Evolutionary conservation across 768 basidiomycete species (phyloP), one percentile per base, ranked within the genome.

Genomic region (Auricularia cornea): DNA sequence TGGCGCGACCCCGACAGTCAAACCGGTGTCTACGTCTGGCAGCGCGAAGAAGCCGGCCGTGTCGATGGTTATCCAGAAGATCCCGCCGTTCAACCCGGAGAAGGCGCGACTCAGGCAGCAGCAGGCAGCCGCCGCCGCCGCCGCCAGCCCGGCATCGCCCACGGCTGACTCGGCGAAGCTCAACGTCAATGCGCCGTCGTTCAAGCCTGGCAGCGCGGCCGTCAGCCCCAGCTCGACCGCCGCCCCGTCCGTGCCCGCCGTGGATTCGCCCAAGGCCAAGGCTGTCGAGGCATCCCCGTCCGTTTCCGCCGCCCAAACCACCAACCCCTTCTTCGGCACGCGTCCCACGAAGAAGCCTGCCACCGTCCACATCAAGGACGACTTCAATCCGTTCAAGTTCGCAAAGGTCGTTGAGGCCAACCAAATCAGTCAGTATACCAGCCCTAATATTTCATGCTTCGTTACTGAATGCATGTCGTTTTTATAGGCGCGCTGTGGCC

Each of bases 321-420:
- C 81, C 18, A 92, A 97, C 71, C 88, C 92, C 20, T 98, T 98
- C 87, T 98, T 97, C 70, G 91, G 94, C 32, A 79, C 84, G 32
- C 87, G 89, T 38, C 72, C 79, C 23, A 83, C 86, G 72, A 93
- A 93, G 81, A 91, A 89, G 76, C 82, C 80, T 61, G 70, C 81
- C 3, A 80, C 84, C 28, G 88, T 95, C 38, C 89, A 92, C 71
- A 84, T 96, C 74, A 92, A 96, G 77, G 93, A 97, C 68, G 96
- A 98, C 72, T 99, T 99, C 72, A 97, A 95, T 73, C 94, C 96
- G 18, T 97, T 96, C 84, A 92, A 92, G 76, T 84, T 88, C 69
- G 83, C 84, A 71, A 92, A 92, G 72, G 86, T 94, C 30, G 83
- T 79, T 8, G 91, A 92, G 61, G 84, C 94, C 6, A 75, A 82